Percentiles rank a stretch among this genome's conserved stretches.
Conservation (phyloP, 2,329 filamentous ascomycete genomes). For the Paradendryphiella salina region DNA sequence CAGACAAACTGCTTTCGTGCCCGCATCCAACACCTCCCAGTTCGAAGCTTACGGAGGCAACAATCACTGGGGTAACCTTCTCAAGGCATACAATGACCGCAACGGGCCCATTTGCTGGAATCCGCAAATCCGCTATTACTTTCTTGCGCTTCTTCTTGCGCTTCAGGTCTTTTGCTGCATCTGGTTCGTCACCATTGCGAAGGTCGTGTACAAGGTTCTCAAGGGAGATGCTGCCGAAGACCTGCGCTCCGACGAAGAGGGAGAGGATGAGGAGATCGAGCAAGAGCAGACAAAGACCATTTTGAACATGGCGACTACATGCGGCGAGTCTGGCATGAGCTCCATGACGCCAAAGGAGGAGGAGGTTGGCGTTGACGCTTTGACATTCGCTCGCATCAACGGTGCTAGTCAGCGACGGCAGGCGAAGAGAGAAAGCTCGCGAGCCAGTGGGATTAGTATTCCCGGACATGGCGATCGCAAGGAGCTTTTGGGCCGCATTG, state of each 20-base stretch:
- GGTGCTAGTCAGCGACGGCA: conserved; percentile 54
- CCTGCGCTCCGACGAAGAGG: conserved; percentile 83
- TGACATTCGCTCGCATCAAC: conserved; percentile 62
- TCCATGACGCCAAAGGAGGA: conserved; percentile 61
- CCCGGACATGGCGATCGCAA: conserved; percentile 75
- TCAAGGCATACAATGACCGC: conserved; percentile 73
- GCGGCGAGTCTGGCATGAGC: conserved; percentile 37
- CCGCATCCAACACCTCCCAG: conserved; percentile 57
- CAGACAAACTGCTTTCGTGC: conserved; percentile 43
- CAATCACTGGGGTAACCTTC: conserved; percentile 59
- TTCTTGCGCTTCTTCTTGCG: conserved; percentile 74
- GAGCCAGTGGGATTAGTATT: conserved; percentile 60
- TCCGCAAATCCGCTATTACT: conserved; percentile 71
- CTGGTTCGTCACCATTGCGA: conserved; percentile 89
- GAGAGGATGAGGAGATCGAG: conserved; percentile 64
- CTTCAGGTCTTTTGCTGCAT: conserved; percentile 79
- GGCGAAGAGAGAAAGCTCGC: conserved; percentile 56
- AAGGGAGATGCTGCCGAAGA: conserved; percentile 80
- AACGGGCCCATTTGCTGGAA: conserved; percentile 81
- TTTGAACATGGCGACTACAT: conserved; percentile 34
- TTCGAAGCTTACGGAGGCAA: conserved; percentile 48
- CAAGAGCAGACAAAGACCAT: conserved; percentile 24
- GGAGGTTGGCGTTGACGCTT: conserved; percentile 73
- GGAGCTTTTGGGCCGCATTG: conserved; percentile 78
- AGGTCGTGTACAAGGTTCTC: conserved; percentile 79